phyloP scores from a whole-genome alignment of 768 basidiomycete genomes.

The Cystofilobasidium ferigula region DNA sequence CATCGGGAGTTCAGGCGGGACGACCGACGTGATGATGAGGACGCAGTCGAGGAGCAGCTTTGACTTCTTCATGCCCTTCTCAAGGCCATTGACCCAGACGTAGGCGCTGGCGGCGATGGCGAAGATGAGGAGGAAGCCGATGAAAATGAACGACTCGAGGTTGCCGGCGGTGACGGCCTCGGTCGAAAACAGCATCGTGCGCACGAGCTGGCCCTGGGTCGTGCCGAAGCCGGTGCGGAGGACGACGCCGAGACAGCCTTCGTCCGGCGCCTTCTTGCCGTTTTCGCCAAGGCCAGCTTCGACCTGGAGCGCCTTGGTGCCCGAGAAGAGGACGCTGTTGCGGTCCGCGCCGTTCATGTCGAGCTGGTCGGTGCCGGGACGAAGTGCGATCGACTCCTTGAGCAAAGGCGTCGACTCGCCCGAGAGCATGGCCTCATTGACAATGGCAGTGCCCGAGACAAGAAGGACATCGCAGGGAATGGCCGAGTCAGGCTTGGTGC shows the following conservation, averaged over 20 bases:
- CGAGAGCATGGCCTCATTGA: constrained; percentile 98
- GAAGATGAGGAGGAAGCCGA: constrained; percentile 93
- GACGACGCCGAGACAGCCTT: constrained; percentile 82
- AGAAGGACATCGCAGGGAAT: constrained; percentile 89
- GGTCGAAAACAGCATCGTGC: constrained; percentile 98
- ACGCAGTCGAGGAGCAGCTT: constrained; percentile 92
- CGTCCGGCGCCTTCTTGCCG: constrained; percentile 53
- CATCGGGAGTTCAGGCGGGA: constrained; percentile 97
- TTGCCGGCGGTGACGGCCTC: constrained; percentile 96
- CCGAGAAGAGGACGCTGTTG: constrained; percentile 80
- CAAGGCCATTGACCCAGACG: constrained; percentile 93
- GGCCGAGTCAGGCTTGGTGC: constrained; percentile 59
- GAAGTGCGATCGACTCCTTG: constrained; percentile 84
- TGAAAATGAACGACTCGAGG: constrained; percentile 88
- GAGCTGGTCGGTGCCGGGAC: constrained; percentile 60
- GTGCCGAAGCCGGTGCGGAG: constrained; percentile 95
- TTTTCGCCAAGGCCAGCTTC: constrained; percentile 42
- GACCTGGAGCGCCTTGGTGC: constrained; percentile 92
- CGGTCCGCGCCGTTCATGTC: constrained; percentile 81
- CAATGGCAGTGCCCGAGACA: constrained; percentile 84
- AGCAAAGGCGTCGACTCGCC: constrained; percentile 95
- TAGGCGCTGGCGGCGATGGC: constrained; percentile 97
- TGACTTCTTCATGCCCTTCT: constrained; percentile 82
- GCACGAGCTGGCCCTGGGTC: constrained; percentile 87
- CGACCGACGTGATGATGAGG: constrained; percentile 91